Evolutionary conservation across 1,139 yeast species (phyloP).

Genomic region (Starmera stellimalicola): DNA sequence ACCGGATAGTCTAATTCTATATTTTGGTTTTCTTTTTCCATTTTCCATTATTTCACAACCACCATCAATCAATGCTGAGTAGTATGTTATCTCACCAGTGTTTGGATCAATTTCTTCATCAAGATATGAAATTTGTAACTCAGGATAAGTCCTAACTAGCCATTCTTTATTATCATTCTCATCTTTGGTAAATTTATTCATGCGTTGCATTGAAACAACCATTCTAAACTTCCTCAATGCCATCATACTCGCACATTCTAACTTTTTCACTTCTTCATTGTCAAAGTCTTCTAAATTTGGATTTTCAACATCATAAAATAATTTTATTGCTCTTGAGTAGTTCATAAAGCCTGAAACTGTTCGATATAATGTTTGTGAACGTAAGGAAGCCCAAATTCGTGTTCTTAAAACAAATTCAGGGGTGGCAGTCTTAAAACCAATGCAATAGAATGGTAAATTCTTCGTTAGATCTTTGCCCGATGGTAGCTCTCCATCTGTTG

Average conservation of each 20-base stretch:
- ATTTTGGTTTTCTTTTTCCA: conserved; percentile 64
- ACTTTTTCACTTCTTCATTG: conserved; percentile 48
- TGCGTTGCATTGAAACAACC: conserved; percentile 68
- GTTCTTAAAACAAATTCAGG: conserved; percentile 70
- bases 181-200: conserved; percentile 53
- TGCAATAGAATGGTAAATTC: conserved; percentile 62
- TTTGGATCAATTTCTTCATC: conserved; percentile 55
- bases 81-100: conserved; percentile 56
- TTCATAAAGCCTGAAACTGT: conserved; percentile 73
- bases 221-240: conserved; percentile 68
- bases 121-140: conserved; percentile 61
- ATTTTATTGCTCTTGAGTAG: conserved; percentile 65
- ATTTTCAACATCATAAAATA: conserved; percentile 64
- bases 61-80: conserved; percentile 65
- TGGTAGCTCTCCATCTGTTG: not conserved
- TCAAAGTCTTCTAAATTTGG: conserved; percentile 62
- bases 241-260: conserved; percentile 54
- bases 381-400: conserved; percentile 68
- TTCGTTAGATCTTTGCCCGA: conserved; percentile 37
- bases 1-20: conserved; percentile 62
- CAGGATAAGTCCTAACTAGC: conserved; percentile 64
- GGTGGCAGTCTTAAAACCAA: conserved; percentile 68
- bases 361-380: conserved; percentile 67
- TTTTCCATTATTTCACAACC: conserved; percentile 57
- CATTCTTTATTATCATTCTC: conserved; percentile 65